A percentile compares a stretch with the other conserved stretches of the same genome.
phyloP scores from a whole-genome alignment of 345 rosid species.

The Rhodamnia argentea region DNA sequence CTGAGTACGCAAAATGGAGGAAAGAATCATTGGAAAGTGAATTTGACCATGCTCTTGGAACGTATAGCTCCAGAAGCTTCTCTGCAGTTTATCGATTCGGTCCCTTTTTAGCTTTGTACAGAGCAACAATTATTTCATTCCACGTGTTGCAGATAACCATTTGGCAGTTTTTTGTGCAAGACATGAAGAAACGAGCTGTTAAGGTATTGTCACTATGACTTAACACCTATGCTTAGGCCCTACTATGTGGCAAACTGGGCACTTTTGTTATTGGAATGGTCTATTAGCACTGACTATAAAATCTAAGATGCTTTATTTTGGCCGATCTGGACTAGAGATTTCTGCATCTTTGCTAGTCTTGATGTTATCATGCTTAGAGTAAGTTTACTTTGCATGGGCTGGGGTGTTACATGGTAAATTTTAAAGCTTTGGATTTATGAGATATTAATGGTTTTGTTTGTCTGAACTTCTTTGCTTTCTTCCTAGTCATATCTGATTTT shows the following conservation, averaged over 20 bases:
- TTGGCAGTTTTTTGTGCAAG: constrained; percentile 59
- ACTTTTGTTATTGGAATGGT: not conserved
- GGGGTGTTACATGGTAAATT: not conserved
- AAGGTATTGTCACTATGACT: constrained; percentile 27
- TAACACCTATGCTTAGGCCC: not conserved
- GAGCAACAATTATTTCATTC: constrained; percentile 79
- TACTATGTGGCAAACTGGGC: not conserved
- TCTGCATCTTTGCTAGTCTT: not conserved
- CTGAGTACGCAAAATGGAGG: constrained; percentile 77
- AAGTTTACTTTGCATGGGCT: not conserved
- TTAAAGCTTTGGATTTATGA: not conserved
- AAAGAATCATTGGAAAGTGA: constrained; percentile 94
- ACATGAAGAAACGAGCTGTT: constrained; percentile 62
- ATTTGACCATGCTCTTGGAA: constrained; percentile 68
- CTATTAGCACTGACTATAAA: not conserved
- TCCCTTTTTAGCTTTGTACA: constrained; percentile 78
- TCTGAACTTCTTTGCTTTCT: not conserved
- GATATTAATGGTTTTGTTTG: not conserved
- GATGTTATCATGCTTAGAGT: not conserved
- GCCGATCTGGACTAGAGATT: not conserved
- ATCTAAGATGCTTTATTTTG: not conserved
- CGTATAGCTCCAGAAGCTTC: constrained; percentile 46
- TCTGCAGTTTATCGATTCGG: constrained; percentile 60
- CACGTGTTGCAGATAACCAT: constrained; percentile 66
- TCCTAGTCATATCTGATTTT: not conserved